Conservation (phyloP, 2,329 filamentous ascomycete genomes). For the Aspergillus quadricinctus region DNA sequence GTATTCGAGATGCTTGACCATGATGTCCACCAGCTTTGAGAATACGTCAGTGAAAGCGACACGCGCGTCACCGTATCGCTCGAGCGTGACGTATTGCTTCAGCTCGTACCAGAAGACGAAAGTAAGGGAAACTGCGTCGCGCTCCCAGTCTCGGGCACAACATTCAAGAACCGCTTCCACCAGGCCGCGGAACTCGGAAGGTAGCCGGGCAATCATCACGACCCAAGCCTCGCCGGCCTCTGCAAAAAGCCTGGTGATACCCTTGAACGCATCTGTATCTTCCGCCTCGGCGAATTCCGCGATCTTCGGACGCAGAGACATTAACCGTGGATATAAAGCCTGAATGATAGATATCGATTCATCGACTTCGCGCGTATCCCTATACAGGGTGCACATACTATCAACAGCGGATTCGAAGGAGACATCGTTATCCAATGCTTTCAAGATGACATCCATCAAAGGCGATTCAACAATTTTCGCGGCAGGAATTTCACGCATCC, state of each 20-base stretch:
- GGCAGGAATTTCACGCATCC: slow-evolving; percentile 89
- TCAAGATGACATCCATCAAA: slow-evolving; percentile 74
- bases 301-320: slow-evolving; percentile 73
- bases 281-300: slow-evolving; percentile 70
- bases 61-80: slow-evolving; percentile 80
- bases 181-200: slow-evolving; percentile 72
- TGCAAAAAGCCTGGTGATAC: slow-evolving; percentile 82
- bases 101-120: slow-evolving; percentile 98
- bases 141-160: slow-evolving; percentile 77
- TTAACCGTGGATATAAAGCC: slow-evolving; percentile 72
- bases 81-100: slow-evolving; percentile 90
- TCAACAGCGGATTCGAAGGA: slow-evolving; percentile 88
- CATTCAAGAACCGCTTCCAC: slow-evolving; percentile 93
- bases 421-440: slow-evolving; percentile 67
- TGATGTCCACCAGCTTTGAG: slow-evolving; percentile 84
- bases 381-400: slow-evolving; percentile 85
- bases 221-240: slow-evolving; percentile 95
- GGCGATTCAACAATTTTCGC: slow-evolving; percentile 79
- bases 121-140: slow-evolving; percentile 87
- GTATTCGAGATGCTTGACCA: slow-evolving; percentile 86
- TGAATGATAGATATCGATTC: slow-evolving; percentile 81
- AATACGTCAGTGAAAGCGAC: slow-evolving; percentile 75
- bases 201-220: slow-evolving; percentile 80
- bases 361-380: slow-evolving; percentile 89
- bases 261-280: slow-evolving; percentile 80